These are phyloP conservation scores for Daldinia bambusicola DNA, from an alignment of 495 filamentous ascomycete species.

Conservation along the genomic window DNA sequence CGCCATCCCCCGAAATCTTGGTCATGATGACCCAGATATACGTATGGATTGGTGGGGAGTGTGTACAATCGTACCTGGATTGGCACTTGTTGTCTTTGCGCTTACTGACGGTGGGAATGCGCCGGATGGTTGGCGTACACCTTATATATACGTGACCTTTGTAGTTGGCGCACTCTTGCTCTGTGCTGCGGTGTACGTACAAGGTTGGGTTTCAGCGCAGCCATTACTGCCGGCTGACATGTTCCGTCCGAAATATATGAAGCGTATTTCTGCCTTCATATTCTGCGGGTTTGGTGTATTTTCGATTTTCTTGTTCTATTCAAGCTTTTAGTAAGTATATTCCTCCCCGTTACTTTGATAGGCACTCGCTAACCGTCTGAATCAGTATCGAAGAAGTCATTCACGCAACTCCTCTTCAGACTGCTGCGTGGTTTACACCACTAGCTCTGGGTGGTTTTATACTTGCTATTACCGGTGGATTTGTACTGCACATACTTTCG, in stretches of 20 bases:
- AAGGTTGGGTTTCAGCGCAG: slow-evolving; percentile 77
- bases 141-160: slow-evolving; percentile 74
- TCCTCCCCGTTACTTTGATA: background rate
- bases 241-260: slow-evolving; percentile 79
- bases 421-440: slow-evolving; percentile 82
- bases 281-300: slow-evolving; percentile 81
- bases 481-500: slow-evolving; percentile 78
- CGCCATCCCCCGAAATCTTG: slow-evolving; percentile 72
- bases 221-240: slow-evolving; percentile 80
- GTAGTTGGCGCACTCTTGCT: slow-evolving; percentile 68
- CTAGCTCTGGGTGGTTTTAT: slow-evolving; percentile 80
- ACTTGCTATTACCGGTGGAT: slow-evolving; percentile 75
- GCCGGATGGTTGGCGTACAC: slow-evolving; percentile 74
- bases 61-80: slow-evolving; percentile 69
- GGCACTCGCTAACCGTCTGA: slow-evolving; percentile 14
- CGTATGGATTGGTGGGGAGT: slow-evolving; percentile 78
- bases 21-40: slow-evolving; percentile 51
- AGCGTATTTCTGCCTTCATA: slow-evolving; percentile 70
- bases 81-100: slow-evolving; percentile 79
- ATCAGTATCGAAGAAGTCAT: slow-evolving; percentile 73
- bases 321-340: slow-evolving; percentile 75
- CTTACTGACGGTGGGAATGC: slow-evolving; percentile 80
- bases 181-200: slow-evolving; percentile 71
- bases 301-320: slow-evolving; percentile 81
- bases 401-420: slow-evolving; percentile 70